phyloP scores from a whole-genome alignment of 768 basidiomycete genomes.

The Mycena polygramma region DNA sequence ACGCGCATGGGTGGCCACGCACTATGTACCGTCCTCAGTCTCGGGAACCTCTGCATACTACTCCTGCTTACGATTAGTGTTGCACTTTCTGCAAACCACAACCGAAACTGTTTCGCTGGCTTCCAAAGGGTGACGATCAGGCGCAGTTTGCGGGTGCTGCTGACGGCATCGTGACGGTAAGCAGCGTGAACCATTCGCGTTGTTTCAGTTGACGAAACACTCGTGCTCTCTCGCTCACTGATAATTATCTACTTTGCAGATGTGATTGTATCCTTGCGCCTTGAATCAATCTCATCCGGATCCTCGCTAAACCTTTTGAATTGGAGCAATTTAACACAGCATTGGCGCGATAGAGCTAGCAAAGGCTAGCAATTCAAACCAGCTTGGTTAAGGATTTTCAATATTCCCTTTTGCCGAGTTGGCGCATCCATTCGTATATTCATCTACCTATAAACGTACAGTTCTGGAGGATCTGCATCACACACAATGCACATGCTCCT shows the following conservation, averaged over 20 bases:
- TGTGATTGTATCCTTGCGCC: constrained; percentile 1
- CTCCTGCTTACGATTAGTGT: neutral
- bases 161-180: neutral
- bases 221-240: neutral
- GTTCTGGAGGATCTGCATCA: neutral
- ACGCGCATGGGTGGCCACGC: constrained; percentile 5
- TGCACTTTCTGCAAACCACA: constrained; percentile 9
- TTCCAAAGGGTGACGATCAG: constrained; percentile 14
- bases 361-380: neutral
- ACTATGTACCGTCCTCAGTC: neutral
- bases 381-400: neutral
- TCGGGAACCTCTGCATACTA: neutral
- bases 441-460: constrained; percentile 10
- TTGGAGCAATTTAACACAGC: neutral
- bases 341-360: neutral
- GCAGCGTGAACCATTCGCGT: neutral
- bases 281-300: constrained; percentile 4
- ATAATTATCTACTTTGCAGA: constrained; percentile 12
- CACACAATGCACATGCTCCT: neutral
- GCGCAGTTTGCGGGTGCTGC: neutral
- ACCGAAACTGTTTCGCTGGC: neutral
- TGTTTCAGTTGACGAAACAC: neutral
- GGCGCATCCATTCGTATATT: constrained; percentile 14
- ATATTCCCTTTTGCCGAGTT: neutral
- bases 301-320: neutral